Conservation (phyloP, 73 alveolate species). For the Tetrahymena malaccensis region DNA sequence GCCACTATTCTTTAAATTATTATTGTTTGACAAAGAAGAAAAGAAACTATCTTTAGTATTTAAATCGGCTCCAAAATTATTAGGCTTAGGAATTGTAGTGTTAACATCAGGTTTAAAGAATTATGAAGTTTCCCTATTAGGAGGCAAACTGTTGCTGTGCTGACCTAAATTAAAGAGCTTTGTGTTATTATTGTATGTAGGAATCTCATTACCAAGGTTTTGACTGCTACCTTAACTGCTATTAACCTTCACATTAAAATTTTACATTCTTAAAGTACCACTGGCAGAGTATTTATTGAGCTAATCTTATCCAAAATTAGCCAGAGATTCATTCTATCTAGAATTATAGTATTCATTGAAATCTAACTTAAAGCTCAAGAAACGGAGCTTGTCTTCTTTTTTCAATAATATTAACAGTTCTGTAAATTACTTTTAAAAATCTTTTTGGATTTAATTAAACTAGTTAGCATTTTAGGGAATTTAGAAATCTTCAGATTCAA, state of each 20-base stretch:
- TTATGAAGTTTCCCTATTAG: background rate
- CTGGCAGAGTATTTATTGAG: background rate
- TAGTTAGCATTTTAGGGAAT: constrained; percentile 2
- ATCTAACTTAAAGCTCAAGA: constrained; percentile 73
- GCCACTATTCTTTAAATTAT: background rate
- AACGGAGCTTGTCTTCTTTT: constrained; percentile 60
- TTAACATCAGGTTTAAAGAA: background rate
- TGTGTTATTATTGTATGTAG: background rate
- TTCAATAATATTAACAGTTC: constrained; percentile 7
- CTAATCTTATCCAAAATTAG: background rate
- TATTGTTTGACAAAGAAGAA: background rate
- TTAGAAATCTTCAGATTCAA: background rate
- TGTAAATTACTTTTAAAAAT: constrained; percentile 30
- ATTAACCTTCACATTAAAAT: background rate
- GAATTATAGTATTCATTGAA: constrained; percentile 74
- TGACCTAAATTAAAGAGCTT: background rate
- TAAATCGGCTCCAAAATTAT: background rate
- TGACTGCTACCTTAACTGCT: background rate
- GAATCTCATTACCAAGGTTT: background rate
- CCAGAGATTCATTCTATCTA: background rate
- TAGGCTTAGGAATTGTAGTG: background rate
- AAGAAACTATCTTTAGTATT: background rate
- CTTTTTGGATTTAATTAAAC: constrained; percentile 9
- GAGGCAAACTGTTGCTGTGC: background rate
- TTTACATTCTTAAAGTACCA: background rate